Evolutionary conservation across 148 eudicot genomes (phyloP), one percentile per base, ranked within the genome.

Genomic region (Chenopodium quinoa): DNA sequence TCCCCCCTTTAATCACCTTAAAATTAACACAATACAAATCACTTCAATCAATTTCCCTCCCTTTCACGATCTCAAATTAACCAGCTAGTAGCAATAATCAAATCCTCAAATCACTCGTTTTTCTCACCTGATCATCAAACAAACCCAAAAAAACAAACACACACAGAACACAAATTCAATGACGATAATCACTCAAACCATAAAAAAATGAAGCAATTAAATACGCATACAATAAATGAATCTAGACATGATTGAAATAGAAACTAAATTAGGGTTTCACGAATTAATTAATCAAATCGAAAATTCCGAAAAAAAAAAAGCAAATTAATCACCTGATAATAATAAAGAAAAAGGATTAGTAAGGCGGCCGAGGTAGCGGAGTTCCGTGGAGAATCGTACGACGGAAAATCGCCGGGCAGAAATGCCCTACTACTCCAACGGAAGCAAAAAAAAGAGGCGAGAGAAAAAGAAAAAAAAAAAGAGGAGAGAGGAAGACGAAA

Each of bases 71-170:
- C 81, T 77, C 84, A 47, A 12, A 13, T 72, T 78, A 54, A 66
- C 47, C 11, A 74, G 62, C 50, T 31, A 76, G 25, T 2, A 19
- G 4, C 31, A 31, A 77, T 25, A 54, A 37, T n/a, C 4, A 50
- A 82, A 73, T 58, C 62, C 79, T 67, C 34, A 19, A 77, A 48
- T 77, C 62, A 9, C 72, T 60, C 48, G 17, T 54, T 20, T 56
- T 82, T 66, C 65, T 58, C 54, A 84, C 75, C 90, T 84, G 87
- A 84, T 84, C 86, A 78, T 50, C 58, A 73, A 83, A 13, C 50
- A 82, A 79, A 54, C 52, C 11, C 52, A 48, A 62, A 75, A 4
- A 9, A 19, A 29, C 37, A 63, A 17, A 54, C 66, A 25, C 1
- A 50, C 65, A 8, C 31, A 84, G 71, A 23, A 75, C 22, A 23